phyloP scores from a whole-genome alignment of 768 basidiomycete species.

The Phaffia australis region DNA sequence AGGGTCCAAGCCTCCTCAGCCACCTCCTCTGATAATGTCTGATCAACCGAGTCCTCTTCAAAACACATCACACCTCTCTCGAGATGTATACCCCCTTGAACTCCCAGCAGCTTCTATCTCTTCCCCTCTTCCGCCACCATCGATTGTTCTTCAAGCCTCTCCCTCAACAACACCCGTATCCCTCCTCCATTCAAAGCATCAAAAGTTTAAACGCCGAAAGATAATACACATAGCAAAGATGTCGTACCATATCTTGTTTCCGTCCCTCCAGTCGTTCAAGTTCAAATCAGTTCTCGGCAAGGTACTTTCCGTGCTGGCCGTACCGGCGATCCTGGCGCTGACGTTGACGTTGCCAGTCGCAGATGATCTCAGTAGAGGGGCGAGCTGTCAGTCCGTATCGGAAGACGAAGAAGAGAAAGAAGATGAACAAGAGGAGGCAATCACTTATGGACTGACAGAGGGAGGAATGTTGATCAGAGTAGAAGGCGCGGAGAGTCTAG shows the following conservation, averaged over 20 bases:
- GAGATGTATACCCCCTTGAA: neutral
- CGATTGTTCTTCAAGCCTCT: conserved; percentile 1
- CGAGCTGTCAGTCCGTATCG: conserved; percentile 50
- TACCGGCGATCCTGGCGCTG: conserved; percentile 72
- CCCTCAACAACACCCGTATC: neutral
- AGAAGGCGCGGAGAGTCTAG: neutral
- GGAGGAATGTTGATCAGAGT: conserved; percentile 36
- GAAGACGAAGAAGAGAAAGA: conserved; percentile 53
- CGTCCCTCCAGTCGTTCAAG: conserved; percentile 63
- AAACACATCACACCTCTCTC: neutral
- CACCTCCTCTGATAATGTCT: neutral
- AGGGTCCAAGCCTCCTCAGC: neutral
- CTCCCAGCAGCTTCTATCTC: neutral
- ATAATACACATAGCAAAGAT: conserved; percentile 16
- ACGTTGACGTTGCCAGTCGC: conserved; percentile 89
- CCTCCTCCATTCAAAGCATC: neutral
- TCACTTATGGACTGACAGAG: no score
- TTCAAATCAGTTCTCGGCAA: conserved; percentile 60
- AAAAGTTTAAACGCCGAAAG: neutral
- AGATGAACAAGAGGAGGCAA: conserved; percentile 52
- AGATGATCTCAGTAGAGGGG: conserved; percentile 37
- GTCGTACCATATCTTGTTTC: conserved; percentile 62
- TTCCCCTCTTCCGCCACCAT: conserved; percentile 2
- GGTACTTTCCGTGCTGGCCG: conserved; percentile 65
- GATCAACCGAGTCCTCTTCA: neutral